These are phyloP conservation scores for Prunus persica DNA, from an alignment of 306 rosid species.

Conservation along the genomic window DNA sequence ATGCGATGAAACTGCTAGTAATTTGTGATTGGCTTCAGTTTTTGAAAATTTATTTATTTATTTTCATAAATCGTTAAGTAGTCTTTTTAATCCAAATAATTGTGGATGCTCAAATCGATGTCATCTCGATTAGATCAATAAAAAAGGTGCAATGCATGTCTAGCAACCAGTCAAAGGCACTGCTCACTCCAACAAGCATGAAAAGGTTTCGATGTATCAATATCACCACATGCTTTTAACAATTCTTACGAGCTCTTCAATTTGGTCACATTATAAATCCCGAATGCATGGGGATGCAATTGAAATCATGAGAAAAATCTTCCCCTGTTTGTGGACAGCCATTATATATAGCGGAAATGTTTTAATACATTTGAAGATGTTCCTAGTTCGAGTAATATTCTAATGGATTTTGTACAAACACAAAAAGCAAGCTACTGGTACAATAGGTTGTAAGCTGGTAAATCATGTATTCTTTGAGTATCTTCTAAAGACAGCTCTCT, in stretches of 20 bases:
- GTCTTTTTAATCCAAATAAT: background rate
- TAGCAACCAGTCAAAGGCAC: background rate
- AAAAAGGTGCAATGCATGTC: background rate
- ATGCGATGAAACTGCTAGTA: no score
- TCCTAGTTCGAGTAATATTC: background rate
- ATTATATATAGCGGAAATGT: background rate
- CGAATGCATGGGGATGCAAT: background rate
- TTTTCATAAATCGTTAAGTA: no score
- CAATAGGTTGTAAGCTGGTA: constrained; percentile 85
- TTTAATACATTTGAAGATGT: background rate
- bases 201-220: no score
- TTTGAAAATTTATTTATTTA: no score
- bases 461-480: constrained; percentile 60
- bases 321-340: background rate
- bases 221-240: background rate
- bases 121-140: background rate
- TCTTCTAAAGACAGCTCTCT: constrained; percentile 82
- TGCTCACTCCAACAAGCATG: no score
- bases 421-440: constrained; percentile 40
- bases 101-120: background rate
- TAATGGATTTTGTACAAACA: background rate
- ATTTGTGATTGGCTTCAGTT: no score
- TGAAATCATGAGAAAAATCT: background rate
- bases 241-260: background rate
- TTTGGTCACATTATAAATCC: no score